Evolutionary conservation across 257 asterid species (phyloP).

Genomic region (Solanum chilense): DNA sequence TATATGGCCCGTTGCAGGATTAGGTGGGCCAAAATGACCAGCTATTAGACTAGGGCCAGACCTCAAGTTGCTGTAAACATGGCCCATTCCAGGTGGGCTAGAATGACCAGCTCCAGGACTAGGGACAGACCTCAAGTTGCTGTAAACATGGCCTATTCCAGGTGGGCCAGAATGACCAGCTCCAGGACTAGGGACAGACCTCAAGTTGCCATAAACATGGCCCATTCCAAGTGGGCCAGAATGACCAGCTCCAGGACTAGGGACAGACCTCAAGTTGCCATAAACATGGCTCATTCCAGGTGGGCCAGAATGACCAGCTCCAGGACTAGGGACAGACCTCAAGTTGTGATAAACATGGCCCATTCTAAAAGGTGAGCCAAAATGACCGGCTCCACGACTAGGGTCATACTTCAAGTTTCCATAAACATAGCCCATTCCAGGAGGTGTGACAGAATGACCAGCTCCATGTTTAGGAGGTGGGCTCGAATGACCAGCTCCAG

Average conservation of each 20-base stretch:
- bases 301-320: background rate
- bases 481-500: no score
- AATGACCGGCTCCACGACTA: background rate
- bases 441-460: background rate
- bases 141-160: background rate
- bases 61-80: background rate
- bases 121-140: background rate
- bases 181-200: background rate
- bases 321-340: background rate
- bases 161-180: background rate
- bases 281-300: background rate
- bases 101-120: background rate
- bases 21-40: background rate
- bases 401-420: background rate
- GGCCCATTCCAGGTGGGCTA: background rate
- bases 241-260: no score
- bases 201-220: no score
- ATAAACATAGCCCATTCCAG: background rate
- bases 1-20: background rate
- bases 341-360: background rate
- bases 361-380: background rate
- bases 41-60: background rate
- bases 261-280: no score
- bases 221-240: background rate
- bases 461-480: background rate